Evolutionary conservation across 2,329 filamentous ascomycete genomes (phyloP), one percentile per base, ranked within the genome.

Genomic region (Aspergillus novofumigatus): DNA sequence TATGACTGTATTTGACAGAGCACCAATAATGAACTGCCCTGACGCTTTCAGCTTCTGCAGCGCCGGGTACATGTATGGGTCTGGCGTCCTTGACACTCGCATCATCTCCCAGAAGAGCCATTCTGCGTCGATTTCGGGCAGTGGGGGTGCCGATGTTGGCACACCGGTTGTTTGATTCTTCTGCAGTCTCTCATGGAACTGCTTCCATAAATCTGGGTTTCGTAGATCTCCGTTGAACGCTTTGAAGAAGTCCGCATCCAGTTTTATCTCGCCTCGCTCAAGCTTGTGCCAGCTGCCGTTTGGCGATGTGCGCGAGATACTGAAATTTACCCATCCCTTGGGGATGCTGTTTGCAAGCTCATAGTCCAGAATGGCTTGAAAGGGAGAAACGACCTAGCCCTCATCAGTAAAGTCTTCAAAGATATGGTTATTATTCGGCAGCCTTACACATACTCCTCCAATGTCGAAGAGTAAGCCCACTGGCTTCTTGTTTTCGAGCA

Each of bases 51-150:
- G 78, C 41, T 81, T 84, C 67, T 86, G 77, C 44, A 97, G 77
- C 1, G 92, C 92, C 0, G 92, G 92, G 62, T 85, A 91, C 88
- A 97, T 94, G 80, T 89, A 90, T 3, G 91, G 91, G 71, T 99
- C 93, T 0, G 89, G 86, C 1, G 77, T 75, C 5, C 85, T 80
- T 10, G 89, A 87, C 11, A 82, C 76, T 4, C 80, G 76, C 91
- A 97, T 97, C 92, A 97, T 97, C 67, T 88, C 83, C 83, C 90
- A 89, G 78, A 96, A 97, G 28, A 99, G 79, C 75, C 78, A 85
- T 69, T 91, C 86, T 14, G 84, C 89, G 67, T 97, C 87, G 49
- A 97, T 81, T 1, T 79, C 73, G 0, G 93, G 93, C 0, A 92
- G 71, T 0, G 86, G 81, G 1, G 90, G 89, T 0, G 81, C 66